Evolutionary conservation across 2,329 filamentous ascomycete genomes (phyloP).

Genomic region (Truncatella angustata): DNA sequence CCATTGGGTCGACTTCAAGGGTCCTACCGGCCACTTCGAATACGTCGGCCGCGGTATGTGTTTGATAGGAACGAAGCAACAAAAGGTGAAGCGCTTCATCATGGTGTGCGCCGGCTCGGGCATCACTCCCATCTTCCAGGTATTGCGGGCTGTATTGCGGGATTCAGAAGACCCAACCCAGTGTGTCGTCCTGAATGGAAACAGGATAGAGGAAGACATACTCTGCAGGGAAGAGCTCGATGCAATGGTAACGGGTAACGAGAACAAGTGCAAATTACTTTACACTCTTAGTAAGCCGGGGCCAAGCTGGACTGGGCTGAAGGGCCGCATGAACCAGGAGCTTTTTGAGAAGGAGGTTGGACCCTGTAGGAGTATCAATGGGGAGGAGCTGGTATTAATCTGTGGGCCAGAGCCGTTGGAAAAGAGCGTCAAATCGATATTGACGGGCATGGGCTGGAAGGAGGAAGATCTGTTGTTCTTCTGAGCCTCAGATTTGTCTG

Average conservation of each 20-base stretch:
- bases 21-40: conserved; percentile 81
- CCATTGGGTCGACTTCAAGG: conserved; percentile 79
- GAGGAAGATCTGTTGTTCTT: conserved; percentile 77
- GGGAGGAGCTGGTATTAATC: conserved; percentile 66
- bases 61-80: conserved; percentile 53
- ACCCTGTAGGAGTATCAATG: conserved; percentile 30
- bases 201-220: conserved; percentile 77
- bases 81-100: conserved; percentile 64
- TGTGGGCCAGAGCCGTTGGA: conserved; percentile 80
- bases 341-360: conserved; percentile 61
- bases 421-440: conserved; percentile 51
- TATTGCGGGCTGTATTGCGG: conserved; percentile 70
- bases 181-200: conserved; percentile 77
- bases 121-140: conserved; percentile 88
- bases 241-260: conserved; percentile 50
- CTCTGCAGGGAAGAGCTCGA: conserved; percentile 75
- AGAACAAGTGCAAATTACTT: conserved; percentile 59
- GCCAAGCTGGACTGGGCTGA: conserved; percentile 64
- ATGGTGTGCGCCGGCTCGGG: conserved; percentile 92
- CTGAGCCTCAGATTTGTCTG: no score
- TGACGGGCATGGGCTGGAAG: conserved; percentile 62
- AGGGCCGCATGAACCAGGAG: conserved; percentile 63
- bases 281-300: conserved; percentile 67
- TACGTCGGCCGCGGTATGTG: conserved; percentile 70
- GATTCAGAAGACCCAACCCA: conserved; percentile 61